A percentile compares a stretch with the other conserved stretches of the same genome.
Conservation (phyloP, 73 alveolate species). For the Paramecium pentaurelia region DNA sequence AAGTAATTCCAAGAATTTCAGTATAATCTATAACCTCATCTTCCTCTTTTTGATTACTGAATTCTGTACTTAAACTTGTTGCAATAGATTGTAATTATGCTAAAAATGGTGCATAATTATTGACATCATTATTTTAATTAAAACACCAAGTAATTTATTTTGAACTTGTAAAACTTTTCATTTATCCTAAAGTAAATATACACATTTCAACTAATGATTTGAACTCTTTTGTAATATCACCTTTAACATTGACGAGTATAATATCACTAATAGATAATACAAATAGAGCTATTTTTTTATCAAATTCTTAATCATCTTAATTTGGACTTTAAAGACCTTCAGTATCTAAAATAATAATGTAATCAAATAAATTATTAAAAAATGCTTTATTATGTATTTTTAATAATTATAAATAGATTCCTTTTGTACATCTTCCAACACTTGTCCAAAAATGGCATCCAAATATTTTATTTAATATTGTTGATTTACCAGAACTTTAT, state of each 20-base stretch:
- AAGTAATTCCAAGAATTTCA: background rate
- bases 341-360: background rate
- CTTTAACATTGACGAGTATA: background rate
- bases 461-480: constrained; percentile 26
- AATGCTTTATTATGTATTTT: background rate
- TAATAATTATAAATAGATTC: constrained; percentile 25
- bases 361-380: background rate
- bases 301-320: background rate
- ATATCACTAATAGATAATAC: background rate
- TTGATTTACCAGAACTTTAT: constrained; percentile 22
- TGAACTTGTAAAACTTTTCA: background rate
- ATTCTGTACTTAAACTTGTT: background rate
- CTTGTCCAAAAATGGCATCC: constrained; percentile 45
- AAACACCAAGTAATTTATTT: constrained; percentile 12
- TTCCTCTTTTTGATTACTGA: background rate
- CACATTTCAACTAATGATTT: background rate
- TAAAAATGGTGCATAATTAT: background rate
- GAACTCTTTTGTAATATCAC: background rate
- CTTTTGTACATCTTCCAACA: constrained; percentile 45
- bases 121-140: background rate
- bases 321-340: background rate
- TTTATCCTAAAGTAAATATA: background rate
- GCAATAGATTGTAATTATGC: background rate
- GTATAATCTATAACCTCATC: background rate
- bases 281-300: background rate